phyloP scores from a whole-genome alignment of 2,329 filamentous ascomycete species.

The Paecilomyces sp. region DNA sequence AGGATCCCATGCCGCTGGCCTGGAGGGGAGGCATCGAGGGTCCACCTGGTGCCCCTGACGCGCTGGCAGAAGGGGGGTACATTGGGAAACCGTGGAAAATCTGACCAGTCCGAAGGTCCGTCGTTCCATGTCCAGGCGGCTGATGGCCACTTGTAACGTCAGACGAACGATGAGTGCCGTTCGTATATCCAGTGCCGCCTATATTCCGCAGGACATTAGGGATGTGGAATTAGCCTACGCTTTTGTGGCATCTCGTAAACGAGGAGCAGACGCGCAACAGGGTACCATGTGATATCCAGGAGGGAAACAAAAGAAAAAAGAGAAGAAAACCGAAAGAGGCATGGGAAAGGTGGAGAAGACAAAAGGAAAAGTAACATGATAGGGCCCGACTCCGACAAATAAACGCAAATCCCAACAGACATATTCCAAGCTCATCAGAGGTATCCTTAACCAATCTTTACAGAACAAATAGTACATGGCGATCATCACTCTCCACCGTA shows the following conservation, averaged over 20 bases:
- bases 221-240: constrained; percentile 36
- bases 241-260: constrained; percentile 16
- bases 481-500: constrained; percentile 7
- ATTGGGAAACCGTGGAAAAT: constrained; percentile 65
- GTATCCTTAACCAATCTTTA: constrained; percentile 2
- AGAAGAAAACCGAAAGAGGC: constrained; percentile 6
- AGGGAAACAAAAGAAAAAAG: background rate
- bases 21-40: constrained; percentile 61
- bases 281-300: constrained; percentile 5
- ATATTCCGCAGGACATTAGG: constrained; percentile 17
- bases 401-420: constrained; percentile 13
- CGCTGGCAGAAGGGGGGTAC: constrained; percentile 50
- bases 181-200: constrained; percentile 31
- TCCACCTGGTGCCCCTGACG: constrained; percentile 46
- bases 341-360: constrained; percentile 7
- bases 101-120: constrained; percentile 66
- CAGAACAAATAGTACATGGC: constrained; percentile 27
- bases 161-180: constrained; percentile 54
- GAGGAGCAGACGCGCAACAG: constrained; percentile 4
- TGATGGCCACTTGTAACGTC: constrained; percentile 48
- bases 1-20: constrained; percentile 42
- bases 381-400: constrained; percentile 12
- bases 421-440: constrained; percentile 1
- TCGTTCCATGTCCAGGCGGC: constrained; percentile 45
- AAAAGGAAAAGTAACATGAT: constrained; percentile 10